These are phyloP conservation scores for Inga laurina DNA, from an alignment of 306 rosid species.

Conservation along the genomic window DNA sequence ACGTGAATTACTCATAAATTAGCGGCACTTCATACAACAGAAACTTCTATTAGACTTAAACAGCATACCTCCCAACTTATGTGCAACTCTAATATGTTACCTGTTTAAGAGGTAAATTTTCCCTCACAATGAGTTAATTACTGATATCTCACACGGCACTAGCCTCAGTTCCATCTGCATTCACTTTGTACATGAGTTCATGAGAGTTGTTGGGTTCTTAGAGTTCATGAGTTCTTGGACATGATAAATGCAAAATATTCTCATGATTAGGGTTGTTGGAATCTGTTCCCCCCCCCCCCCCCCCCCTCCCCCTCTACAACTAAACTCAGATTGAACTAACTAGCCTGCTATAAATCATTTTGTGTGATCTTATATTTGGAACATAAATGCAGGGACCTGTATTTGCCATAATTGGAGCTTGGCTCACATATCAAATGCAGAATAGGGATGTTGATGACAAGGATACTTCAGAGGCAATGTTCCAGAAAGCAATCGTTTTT, in stretches of 20 bases:
- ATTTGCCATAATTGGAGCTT: slow-evolving; percentile 92
- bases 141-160: background rate
- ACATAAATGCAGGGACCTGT: slow-evolving; percentile 70
- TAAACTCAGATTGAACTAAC: background rate
- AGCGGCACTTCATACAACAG: too few relatives aligned
- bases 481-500: slow-evolving; percentile 69
- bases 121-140: background rate
- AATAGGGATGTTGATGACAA: slow-evolving; percentile 57
- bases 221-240: background rate
- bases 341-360: background rate
- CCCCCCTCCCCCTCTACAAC: background rate
- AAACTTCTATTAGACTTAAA: background rate
- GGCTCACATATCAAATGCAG: slow-evolving; percentile 77
- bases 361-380: background rate
- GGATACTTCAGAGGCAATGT: slow-evolving; percentile 61
- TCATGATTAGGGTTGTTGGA: background rate
- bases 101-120: background rate
- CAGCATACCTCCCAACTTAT: background rate
- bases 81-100: background rate
- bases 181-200: background rate
- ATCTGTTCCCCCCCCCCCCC: background rate
- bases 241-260: too few relatives aligned
- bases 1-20: too few relatives aligned
- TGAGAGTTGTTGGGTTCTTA: too few relatives aligned
- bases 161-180: background rate